Base-by-base conservation (phyloP, 2,329 filamentous ascomycete genomes). In the Neonectria neomacrospora region DNA sequence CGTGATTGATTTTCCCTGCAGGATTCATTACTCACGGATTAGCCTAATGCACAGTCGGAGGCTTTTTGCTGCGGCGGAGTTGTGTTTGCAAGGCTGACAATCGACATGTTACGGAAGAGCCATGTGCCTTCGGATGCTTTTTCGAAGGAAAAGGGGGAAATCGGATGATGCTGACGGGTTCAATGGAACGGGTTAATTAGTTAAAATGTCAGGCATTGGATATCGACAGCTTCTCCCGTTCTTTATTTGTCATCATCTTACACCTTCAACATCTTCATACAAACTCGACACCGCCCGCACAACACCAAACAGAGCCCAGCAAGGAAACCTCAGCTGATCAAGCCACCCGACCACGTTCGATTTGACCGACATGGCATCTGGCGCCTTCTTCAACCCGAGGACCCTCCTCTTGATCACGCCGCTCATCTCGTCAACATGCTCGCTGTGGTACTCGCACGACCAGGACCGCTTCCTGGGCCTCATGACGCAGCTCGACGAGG, bases 371-470 rank as follows among this genome's bases (percentile, higher is more conserved):
- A 81, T 81, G 80, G 78, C 80, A 32, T 79, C 78, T 1, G 71
- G 72, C 16, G 63, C 67, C 42, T 78, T 81, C 70, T 75, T 78
- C 68, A 76, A 81, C 66, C 76, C 77, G 11, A 69, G 77, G 47
- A 75, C 77, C 7, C 61, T 73, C 42, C 75, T 85, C 34, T 78
- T 83, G 48, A 68, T 81, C 18, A 75, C 81, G 2, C 83, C 83
- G 0, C 73, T 85, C 23, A 66, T 85, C 66, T 81, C 81, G n/a
- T 81, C 82, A 3, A 83, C 82, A 2, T 78, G 78, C 67, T 79
- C 81, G 0, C 76, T 85, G 54, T 76, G 80, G 67, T 83, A 77
- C 74, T 80, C 82, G 14, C 74, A 75, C 42, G 81, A 83, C 72
- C 81, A 83, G 65, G 76, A 79, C 64, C 67, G 78, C 54, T 83